Evolutionary conservation across 1,139 yeast species (phyloP).

Genomic region (Geotrichum fermentans): DNA sequence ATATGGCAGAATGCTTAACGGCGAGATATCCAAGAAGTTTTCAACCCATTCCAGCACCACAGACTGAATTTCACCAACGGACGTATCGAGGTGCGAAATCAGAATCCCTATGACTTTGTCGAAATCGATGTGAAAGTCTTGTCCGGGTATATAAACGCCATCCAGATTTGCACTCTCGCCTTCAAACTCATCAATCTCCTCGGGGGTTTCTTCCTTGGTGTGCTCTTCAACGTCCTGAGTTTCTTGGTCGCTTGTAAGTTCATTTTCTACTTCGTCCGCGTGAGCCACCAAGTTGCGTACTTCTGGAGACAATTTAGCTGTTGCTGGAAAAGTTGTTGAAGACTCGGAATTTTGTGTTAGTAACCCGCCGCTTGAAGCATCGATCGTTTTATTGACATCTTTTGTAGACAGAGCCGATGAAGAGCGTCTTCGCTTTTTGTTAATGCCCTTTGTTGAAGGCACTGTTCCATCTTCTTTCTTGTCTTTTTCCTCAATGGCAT

Average conservation of each 20-base stretch:
- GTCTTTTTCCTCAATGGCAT: background rate
- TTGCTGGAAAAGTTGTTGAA: too few species aligned
- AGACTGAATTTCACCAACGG: constrained; percentile 72
- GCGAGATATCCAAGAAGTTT: constrained; percentile 67
- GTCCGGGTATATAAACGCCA: constrained; percentile 75
- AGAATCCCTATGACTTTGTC: constrained; percentile 75
- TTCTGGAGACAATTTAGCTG: too few species aligned
- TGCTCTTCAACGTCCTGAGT: too few species aligned
- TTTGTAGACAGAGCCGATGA: too few species aligned
- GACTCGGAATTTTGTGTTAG: too few species aligned
- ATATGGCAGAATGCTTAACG: constrained; percentile 65
- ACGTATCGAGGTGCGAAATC: constrained; percentile 67
- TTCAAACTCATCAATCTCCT: constrained; percentile 11
- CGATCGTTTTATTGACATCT: too few species aligned
- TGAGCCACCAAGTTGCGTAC: too few species aligned
- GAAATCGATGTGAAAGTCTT: constrained; percentile 77
- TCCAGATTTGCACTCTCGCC: constrained; percentile 40
- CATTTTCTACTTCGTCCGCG: background rate
- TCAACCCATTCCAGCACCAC: constrained; percentile 82
- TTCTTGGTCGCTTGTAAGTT: background rate
- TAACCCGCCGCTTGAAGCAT: too few species aligned
- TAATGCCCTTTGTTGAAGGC: too few species aligned
- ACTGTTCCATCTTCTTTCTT: background rate
- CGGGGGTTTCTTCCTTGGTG: background rate
- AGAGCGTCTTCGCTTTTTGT: too few species aligned